These are phyloP conservation scores for Pseudopyricularia cyperi DNA, from an alignment of 2,329 filamentous ascomycete genomes.

Conservation along the genomic window DNA sequence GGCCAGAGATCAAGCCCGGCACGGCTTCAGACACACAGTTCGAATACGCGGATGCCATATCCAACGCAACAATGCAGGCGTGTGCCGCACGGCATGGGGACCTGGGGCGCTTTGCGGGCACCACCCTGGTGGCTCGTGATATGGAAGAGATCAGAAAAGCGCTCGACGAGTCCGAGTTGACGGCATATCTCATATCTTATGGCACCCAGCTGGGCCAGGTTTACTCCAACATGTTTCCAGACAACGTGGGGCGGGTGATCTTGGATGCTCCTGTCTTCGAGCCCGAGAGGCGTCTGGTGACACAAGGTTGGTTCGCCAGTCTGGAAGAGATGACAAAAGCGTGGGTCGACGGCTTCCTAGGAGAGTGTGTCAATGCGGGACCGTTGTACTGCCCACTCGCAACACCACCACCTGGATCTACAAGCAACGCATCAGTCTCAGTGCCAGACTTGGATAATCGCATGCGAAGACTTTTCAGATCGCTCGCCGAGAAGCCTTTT, in stretches of 20 bases:
- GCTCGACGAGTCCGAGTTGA: conserved; percentile 30
- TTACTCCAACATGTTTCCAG: conserved; percentile 36
- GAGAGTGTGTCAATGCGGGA: conserved; percentile 34
- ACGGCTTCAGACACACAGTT: conserved; percentile 18
- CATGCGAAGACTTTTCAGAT: conserved; percentile 23
- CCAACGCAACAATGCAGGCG: conserved; percentile 27
- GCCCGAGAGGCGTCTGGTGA: conserved; percentile 28
- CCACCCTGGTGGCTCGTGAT: conserved; percentile 32
- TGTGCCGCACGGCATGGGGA: conserved; percentile 30
- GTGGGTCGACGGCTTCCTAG: conserved; percentile 35
- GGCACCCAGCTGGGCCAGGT: conserved; percentile 39
- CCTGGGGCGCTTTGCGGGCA: conserved; percentile 30
- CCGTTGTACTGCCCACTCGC: conserved; percentile 31
- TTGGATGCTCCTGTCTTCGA: conserved; percentile 36
- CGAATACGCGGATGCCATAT: conserved; percentile 29
- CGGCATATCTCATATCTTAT: conserved; percentile 36
- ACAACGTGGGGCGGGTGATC: conserved; percentile 32
- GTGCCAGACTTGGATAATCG: conserved; percentile 22
- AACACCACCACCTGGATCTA: conserved; percentile 5
- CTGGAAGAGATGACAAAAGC: conserved; percentile 35
- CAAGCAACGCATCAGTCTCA: conserved; percentile 16
- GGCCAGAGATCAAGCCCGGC: conserved; percentile 8
- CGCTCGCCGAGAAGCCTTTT: conserved; percentile 23
- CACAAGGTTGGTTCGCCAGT: conserved; percentile 31
- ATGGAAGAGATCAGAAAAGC: conserved; percentile 33